phyloP scores from a whole-genome alignment of 129 eudicot species.

The sunflower (Helianthus annuus) region HanXRQr2.0-SUNRISE NC_035440.2:111296971-111297470 shows the following conservation, averaged over 20 bases:
- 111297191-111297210: slow-evolving; percentile 57
- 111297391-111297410: slow-evolving; percentile 94
- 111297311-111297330: slow-evolving; percentile 83
- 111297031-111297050: slow-evolving; percentile 46
- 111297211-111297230: slow-evolving; percentile 66
- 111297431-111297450: slow-evolving; percentile 89
- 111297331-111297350: slow-evolving; percentile 67
- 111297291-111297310: slow-evolving; percentile 83
- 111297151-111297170: slow-evolving; percentile 66
- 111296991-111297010: slow-evolving; percentile 86
- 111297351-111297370: slow-evolving; percentile 68
- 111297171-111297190: slow-evolving; percentile 63
- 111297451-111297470: slow-evolving; percentile 86
- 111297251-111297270: slow-evolving; percentile 37
- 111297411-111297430: slow-evolving; percentile 73
- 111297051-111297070: slow-evolving; percentile 63
- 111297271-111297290: slow-evolving; percentile 95
- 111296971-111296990: slow-evolving; percentile 85
- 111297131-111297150: slow-evolving; percentile 81
- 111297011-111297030: slow-evolving; percentile 98
- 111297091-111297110: slow-evolving; percentile 59
- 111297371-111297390: slow-evolving; percentile 96
- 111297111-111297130: slow-evolving; percentile 98
- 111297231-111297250: slow-evolving; percentile 48
- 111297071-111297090: slow-evolving; percentile 53